Percentiles rank a stretch among this genome's conserved stretches.
Conservation (phyloP, 352 stramenopile genomes). For the Pythium monospermum region DNA sequence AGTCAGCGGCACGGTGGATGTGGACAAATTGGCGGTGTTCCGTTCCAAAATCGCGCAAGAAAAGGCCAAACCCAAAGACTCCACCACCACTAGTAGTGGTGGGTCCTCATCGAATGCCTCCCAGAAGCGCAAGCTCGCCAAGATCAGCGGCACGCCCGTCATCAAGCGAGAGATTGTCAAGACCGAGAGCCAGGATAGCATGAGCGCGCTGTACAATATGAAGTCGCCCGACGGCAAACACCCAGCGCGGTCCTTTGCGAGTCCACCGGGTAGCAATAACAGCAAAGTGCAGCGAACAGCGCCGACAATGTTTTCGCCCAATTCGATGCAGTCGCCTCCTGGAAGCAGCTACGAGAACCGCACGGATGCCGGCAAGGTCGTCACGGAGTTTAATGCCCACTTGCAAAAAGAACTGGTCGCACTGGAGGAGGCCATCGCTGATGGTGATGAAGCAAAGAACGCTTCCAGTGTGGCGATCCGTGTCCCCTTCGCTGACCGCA, state of each 20-base stretch:
- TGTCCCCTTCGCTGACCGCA: conserved; percentile 51
- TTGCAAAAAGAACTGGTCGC: conserved; percentile 47
- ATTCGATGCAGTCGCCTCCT: conserved; percentile 66
- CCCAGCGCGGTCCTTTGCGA: conserved; percentile 46
- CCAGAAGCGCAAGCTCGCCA: conserved; percentile 49
- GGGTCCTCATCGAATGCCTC: neutral
- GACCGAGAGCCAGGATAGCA: conserved; percentile 38
- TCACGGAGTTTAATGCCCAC: conserved; percentile 76
- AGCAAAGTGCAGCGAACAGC: conserved; percentile 61
- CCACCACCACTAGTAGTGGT: neutral
- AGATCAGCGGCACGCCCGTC: conserved; percentile 46
- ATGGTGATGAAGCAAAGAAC: neutral
- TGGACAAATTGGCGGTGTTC: conserved; percentile 61
- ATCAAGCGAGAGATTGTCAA: conserved; percentile 68
- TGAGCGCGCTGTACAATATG: conserved; percentile 65
- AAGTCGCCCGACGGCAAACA: conserved; percentile 74
- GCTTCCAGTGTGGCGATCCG: conserved; percentile 16
- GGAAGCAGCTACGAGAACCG: conserved; percentile 72
- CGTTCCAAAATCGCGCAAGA: conserved; percentile 67
- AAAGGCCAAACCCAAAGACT: conserved; percentile 39
- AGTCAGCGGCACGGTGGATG: conserved; percentile 44
- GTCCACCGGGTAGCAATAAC: conserved; percentile 39
- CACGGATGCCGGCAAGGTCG: conserved; percentile 66
- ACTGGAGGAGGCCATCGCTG: conserved; percentile 11
- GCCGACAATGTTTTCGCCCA: conserved; percentile 66